Evolutionary conservation across 371 early-diverging fungal genomes (phyloP), one percentile per base, ranked within the genome.

Genomic region (Mycotypha africana): DNA sequence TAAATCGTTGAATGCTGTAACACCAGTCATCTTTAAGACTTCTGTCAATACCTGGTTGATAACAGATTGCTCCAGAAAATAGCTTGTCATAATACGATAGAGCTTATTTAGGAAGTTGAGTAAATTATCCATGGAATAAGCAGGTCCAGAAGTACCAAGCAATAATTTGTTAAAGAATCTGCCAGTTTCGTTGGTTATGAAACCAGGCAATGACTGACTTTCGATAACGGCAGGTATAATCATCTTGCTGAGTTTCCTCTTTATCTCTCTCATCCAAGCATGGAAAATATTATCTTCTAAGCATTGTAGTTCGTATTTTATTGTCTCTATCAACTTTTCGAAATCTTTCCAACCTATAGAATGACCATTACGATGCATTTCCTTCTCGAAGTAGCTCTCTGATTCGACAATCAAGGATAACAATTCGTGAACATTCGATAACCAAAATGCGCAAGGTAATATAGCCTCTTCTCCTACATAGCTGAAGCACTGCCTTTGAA

Each of bases 181-280:
- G 44, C 84, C 88, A 22, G 85, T 76, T 56, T 95, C 93, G 50
- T 85, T 89, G 41, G 91, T 89, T 32, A 86, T 81, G 60, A 92
- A 93, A 4, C 92, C 93, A 9, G 93, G 92, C 12, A 94, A 72
- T 0, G 89, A 85, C 62, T 94, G 93, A 62, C 86, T 81, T 62
- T 93, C 96, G 26, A 95, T 88, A 15, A 94, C 85, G 24, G 91
- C 94, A 10, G 94, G 91, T 22, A 96, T 86, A 41, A 92, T 84
- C 82, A 96, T 88, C 74, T 90, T 91, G 55, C 71, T 72, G 17
- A 95, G 74, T 4, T 86, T 79, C 64, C 91, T 90, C 69, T 95
- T 94, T 55, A 95, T 79, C 44, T 93, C 92, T 64, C 86, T 91
- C 78, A 95, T 85, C 93, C 90, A 93, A 14, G 69, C 70, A 49